A percentile compares a stretch with the other conserved stretches of the same genome.
These are phyloP conservation scores for Didymella exigua DNA, from an alignment of 2,329 filamentous ascomycete species.

Conservation along the genomic window DNA sequence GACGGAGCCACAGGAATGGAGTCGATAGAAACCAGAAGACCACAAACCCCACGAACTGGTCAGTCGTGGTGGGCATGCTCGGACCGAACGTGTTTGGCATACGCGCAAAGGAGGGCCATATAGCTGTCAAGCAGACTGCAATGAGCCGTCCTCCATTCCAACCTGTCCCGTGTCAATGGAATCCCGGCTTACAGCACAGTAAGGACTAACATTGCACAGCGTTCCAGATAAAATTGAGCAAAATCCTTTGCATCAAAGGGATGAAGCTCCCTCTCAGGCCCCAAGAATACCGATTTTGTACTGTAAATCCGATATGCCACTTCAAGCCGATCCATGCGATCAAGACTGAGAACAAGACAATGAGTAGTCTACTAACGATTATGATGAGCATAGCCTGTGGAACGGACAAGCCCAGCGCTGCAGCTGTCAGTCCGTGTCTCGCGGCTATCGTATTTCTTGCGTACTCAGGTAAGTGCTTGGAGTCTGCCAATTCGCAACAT, in stretches of 20 bases:
- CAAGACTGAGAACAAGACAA: slow-evolving; percentile 52
- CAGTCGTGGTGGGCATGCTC: slow-evolving; percentile 43
- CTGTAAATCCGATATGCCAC: slow-evolving; percentile 59
- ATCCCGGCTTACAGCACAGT: neutral
- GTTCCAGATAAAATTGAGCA: slow-evolving; percentile 60
- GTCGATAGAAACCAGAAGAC: slow-evolving; percentile 45
- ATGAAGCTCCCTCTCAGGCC: slow-evolving; percentile 57
- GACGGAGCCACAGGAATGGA: slow-evolving; percentile 57
- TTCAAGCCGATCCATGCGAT: slow-evolving; percentile 56
- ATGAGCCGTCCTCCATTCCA: slow-evolving; percentile 45
- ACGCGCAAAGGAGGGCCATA: slow-evolving; percentile 46
- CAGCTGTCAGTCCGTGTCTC: slow-evolving; percentile 1
- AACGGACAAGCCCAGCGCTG: slow-evolving; percentile 55
- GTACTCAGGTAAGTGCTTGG: slow-evolving; percentile 54
- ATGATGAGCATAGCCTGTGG: slow-evolving; percentile 57
- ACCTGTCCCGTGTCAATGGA: slow-evolving; percentile 26
- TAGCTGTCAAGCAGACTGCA: slow-evolving; percentile 45
- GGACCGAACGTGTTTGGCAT: slow-evolving; percentile 43
- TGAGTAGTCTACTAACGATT: slow-evolving; percentile 51
- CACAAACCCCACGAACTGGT: slow-evolving; percentile 45
- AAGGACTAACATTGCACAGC: slow-evolving; percentile 53
- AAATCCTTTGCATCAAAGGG: slow-evolving; percentile 54
- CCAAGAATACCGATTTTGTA: slow-evolving; percentile 59
- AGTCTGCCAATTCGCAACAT: slow-evolving; percentile 56
- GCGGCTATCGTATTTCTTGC: neutral